Conservation (phyloP, 139 green algal genomes). For the Asterochloris sp. region DNA sequence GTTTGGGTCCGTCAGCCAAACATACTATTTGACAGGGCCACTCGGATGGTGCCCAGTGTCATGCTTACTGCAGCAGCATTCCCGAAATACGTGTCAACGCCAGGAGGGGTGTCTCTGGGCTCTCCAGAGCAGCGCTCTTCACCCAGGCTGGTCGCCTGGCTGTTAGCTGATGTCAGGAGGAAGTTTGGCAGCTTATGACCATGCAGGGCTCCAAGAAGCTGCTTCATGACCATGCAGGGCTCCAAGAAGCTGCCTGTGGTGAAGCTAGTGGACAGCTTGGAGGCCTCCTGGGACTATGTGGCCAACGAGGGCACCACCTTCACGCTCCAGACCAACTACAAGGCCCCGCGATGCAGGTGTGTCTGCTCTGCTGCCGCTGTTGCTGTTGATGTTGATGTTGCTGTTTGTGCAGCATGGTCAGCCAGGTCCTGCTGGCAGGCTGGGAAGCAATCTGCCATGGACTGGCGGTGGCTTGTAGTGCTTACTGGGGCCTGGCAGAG, state of each 20-base stretch:
- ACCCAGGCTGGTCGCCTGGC: too few relatives aligned
- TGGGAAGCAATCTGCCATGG: too few relatives aligned
- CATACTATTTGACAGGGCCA: too few relatives aligned
- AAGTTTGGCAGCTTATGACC: not conserved
- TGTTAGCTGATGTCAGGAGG: not conserved
- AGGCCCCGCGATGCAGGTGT: slow-evolving; percentile 75
- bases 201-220: slow-evolving; percentile 16
- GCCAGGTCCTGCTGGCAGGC: too few relatives aligned
- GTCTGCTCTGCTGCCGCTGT: slow-evolving; percentile 4
- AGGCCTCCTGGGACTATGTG: slow-evolving; percentile 71
- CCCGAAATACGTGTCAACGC: too few relatives aligned
- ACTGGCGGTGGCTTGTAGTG: too few relatives aligned
- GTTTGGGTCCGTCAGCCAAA: too few relatives aligned
- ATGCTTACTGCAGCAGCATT: too few relatives aligned
- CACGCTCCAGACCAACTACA: slow-evolving; percentile 81
- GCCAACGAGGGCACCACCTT: slow-evolving; percentile 75
- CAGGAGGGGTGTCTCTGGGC: too few relatives aligned
- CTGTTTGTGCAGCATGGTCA: not conserved
- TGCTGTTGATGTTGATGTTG: not conserved
- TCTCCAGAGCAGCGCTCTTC: too few relatives aligned
- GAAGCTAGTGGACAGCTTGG: slow-evolving; percentile 85
- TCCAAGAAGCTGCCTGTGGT: slow-evolving; percentile 31
- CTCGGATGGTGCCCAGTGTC: too few relatives aligned
- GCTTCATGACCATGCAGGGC: not conserved
- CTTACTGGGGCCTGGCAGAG: too few relatives aligned